Conservation (phyloP, 495 filamentous ascomycete species). For the Penicillium macrosclerotiorum region DNA sequence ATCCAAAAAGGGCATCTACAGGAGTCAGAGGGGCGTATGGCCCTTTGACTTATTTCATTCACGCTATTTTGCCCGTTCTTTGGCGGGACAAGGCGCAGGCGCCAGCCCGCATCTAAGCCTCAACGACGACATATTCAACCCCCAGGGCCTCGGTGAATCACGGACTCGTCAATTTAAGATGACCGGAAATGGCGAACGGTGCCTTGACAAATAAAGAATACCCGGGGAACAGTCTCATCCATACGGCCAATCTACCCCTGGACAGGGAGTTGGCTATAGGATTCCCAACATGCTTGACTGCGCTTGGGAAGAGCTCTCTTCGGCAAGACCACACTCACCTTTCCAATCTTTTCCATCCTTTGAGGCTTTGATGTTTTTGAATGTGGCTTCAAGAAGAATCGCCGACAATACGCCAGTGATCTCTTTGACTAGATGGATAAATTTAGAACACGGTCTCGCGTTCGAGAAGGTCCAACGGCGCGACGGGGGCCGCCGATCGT, state of each 20-base stretch:
- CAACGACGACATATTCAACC: not conserved
- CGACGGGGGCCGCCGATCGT: conserved; percentile 7
- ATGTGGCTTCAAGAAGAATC: conserved; percentile 1
- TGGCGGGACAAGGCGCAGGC: no score
- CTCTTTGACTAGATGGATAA: conserved; percentile 13
- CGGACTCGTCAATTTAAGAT: not conserved
- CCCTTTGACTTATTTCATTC: no score
- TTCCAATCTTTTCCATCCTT: no score
- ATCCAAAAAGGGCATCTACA: no score
- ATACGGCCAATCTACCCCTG: not conserved
- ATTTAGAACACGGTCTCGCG: conserved; percentile 18
- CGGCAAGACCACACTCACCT: no score
- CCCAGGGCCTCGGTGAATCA: not conserved
- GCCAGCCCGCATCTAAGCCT: no score
- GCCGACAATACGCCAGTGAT: no score
- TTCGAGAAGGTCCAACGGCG: conserved; percentile 8
- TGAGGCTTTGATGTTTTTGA: conserved; percentile 14
- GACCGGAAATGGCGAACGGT: conserved; percentile 10
- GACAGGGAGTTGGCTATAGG: not conserved
- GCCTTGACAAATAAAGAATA: conserved; percentile 4
- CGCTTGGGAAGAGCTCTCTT: no score
- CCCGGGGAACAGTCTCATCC: not conserved
- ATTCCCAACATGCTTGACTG: not conserved
- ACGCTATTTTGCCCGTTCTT: no score
- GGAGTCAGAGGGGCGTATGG: no score